These are phyloP conservation scores for Auricularia cornea DNA, from an alignment of 768 basidiomycete species.

Conservation along the genomic window DNA sequence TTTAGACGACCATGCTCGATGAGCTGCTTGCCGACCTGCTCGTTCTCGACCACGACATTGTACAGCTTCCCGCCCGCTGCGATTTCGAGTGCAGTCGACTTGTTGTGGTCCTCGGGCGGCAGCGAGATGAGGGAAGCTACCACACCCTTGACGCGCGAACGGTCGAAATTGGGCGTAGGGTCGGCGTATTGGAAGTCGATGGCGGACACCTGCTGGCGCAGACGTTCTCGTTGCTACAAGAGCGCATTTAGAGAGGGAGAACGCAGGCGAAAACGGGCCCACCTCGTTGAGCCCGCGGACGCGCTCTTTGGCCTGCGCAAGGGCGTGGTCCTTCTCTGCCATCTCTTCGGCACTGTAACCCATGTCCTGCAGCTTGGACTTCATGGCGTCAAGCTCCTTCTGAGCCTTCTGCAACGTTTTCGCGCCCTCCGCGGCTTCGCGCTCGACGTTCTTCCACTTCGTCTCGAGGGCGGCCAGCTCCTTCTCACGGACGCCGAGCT, in stretches of 20 bases:
- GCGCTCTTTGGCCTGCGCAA: conserved; percentile 43
- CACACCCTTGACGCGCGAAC: conserved; percentile 79
- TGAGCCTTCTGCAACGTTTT: conserved; percentile 45
- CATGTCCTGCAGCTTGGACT: conserved; percentile 48
- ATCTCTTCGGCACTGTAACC: conserved; percentile 79
- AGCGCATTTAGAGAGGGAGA: conserved; percentile 3
- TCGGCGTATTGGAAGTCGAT: conserved; percentile 78
- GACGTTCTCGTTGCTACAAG: conserved; percentile 53
- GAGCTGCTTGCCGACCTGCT: conserved; percentile 78
- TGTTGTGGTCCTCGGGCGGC: conserved; percentile 56
- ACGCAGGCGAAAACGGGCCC: conserved; percentile 15
- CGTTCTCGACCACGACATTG: conserved; percentile 90
- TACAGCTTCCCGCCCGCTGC: conserved; percentile 84
- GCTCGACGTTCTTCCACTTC: conserved; percentile 74
- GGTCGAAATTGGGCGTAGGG: conserved; percentile 75
- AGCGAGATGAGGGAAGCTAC: conserved; percentile 85
- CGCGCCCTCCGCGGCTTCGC: conserved; percentile 70
- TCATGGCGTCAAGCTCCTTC: conserved; percentile 30
- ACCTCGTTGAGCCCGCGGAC: conserved; percentile 61
- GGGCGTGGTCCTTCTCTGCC: conserved; percentile 40
- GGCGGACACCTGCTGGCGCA: conserved; percentile 56
- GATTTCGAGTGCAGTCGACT: conserved; percentile 87
- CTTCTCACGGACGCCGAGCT: conserved; percentile 66
- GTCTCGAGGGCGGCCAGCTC: conserved; percentile 72
- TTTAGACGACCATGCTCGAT: conserved; percentile 69